Evolutionary conservation across 805 yeast genomes (phyloP), one percentile per base, ranked within the genome.

Genomic region (Allodekkera sacchari): DNA sequence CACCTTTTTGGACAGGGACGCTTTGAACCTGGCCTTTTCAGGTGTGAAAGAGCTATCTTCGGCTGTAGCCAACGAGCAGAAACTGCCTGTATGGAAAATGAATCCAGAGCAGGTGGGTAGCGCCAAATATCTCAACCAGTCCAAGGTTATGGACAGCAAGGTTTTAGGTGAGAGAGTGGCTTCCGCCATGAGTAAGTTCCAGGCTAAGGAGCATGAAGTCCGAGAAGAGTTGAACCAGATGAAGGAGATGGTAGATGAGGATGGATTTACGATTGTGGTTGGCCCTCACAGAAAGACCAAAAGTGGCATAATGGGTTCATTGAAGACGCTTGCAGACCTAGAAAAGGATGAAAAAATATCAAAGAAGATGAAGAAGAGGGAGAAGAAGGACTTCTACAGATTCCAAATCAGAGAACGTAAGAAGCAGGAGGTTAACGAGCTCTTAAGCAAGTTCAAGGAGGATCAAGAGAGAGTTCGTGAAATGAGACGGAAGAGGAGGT

Each of bases 341-440:
- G 49, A 51, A 14, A 45, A 50, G 28, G 51, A 48, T 34, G 62
- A 53, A 3, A 63, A 57, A 34, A 57, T 61, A 11, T 55, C 60
- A 37, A 59, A 64, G 32, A 80, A 72, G 55, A 64, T 69, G 60
- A 76, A 79, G 56, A 74, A 70, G 56, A 77, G 77, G 51, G 88
- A 83, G 47, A 84, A 88, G 64, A 68, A 71, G 43, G 97, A 94
- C 59, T 92, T 92, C 65, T 92, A 92, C 65, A 70, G 95, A 48
- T 92, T 88, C 74, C 99, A 92, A 63, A 73, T 92, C 44, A 77
- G 99, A 58, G 95, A 92, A 55, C 72, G 75, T 50, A 89, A 88
- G 70, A 92, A 92, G 65, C 74, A 70, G 41, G 95, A 89, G 57
- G 85, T 92, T 83, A 83, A 84, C 52, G 87, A 83, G 33, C 64